phyloP scores from a whole-genome alignment of 306 rosid genomes.

The Corylus americana region DNA sequence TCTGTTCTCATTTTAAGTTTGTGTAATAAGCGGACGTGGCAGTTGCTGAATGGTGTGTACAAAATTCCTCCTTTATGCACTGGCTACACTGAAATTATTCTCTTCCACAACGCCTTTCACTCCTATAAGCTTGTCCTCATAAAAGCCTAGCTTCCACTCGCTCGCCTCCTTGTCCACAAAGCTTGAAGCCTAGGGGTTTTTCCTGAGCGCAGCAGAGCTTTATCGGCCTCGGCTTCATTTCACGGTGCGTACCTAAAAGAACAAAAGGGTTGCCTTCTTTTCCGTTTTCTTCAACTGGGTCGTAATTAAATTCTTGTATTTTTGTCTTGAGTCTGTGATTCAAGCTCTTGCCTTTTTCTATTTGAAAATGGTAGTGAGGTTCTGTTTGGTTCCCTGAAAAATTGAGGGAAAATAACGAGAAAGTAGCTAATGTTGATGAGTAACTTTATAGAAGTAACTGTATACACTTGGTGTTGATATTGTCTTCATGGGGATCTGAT shows the following conservation, averaged over 20 bases:
- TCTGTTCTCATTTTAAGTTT: no score
- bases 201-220: background rate
- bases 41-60: no score
- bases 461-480: background rate
- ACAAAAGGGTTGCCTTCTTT: background rate
- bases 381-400: background rate
- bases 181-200: constrained; percentile 8
- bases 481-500: background rate
- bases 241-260: background rate
- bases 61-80: no score
- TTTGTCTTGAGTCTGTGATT: background rate
- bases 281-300: background rate
- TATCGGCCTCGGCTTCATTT: background rate
- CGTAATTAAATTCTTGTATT: background rate
- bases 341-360: background rate
- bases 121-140: background rate
- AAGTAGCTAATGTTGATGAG: background rate
- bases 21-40: no score
- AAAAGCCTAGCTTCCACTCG: background rate
- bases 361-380: background rate
- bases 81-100: no score
- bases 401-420: background rate
- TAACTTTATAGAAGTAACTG: background rate
- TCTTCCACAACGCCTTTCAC: no score
- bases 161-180: background rate